phyloP scores from a whole-genome alignment of 768 basidiomycete species.

The Serendipita sp. region DNA sequence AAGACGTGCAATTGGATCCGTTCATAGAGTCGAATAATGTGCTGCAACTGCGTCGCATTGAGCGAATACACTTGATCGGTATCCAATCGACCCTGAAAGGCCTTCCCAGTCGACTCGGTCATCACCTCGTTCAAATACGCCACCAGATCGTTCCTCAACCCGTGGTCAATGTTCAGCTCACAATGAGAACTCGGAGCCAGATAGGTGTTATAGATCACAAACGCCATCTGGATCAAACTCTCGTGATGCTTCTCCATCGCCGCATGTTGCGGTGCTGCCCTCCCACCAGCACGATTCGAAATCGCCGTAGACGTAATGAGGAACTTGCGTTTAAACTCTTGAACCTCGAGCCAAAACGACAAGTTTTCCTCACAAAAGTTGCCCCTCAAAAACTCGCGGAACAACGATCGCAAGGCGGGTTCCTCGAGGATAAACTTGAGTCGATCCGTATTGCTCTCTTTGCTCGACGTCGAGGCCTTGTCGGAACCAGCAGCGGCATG shows the following conservation, averaged over 20 bases:
- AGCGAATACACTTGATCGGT: constrained; percentile 64
- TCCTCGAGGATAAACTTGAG: constrained; percentile 86
- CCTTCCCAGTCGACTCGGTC: constrained; percentile 54
- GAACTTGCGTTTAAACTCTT: constrained; percentile 94
- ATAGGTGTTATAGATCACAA: constrained; percentile 86
- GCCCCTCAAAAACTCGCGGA: constrained; percentile 82
- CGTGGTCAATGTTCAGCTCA: constrained; percentile 98
- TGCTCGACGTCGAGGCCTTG: constrained; percentile 23
- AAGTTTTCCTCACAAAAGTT: constrained; percentile 99
- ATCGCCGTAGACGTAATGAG: constrained; percentile 86
- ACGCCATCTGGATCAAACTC: constrained; percentile 83
- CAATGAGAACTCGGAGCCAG: constrained; percentile 88
- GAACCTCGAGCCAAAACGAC: constrained; percentile 91
- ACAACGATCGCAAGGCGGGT: constrained; percentile 68
- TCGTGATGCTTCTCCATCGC: constrained; percentile 98
- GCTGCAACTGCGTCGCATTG: constrained; percentile 91
- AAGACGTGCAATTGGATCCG: constrained; percentile 95
- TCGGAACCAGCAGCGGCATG: constrained; percentile 30
- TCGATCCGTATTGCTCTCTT: constrained; percentile 85
- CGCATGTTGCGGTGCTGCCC: constrained; percentile 14
- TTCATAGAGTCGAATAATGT: constrained; percentile 83
- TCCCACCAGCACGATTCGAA: constrained; percentile 14
- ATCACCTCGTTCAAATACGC: constrained; percentile 87
- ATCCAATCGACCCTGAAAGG: constrained; percentile 66
- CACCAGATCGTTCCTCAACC: constrained; percentile 82